Conservation (phyloP, 2,329 filamentous ascomycete species). For the Helotiales sp. region DNA sequence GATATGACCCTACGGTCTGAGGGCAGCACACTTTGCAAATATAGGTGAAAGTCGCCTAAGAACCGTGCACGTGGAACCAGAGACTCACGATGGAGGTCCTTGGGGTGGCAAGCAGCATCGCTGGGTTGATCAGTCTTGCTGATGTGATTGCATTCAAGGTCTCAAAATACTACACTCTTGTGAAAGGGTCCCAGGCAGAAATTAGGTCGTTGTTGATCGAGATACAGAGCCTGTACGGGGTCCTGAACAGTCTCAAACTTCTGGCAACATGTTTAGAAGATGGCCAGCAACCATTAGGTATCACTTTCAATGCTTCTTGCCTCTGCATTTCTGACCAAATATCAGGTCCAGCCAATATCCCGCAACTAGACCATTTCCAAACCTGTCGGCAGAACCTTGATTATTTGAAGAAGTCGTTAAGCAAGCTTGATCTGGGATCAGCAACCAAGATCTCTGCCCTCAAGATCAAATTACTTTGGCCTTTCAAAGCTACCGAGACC, state of each 20-base stretch:
- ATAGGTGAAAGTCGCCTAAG: neutral
- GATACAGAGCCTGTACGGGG: slow-evolving; percentile 21
- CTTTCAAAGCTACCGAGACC: slow-evolving; percentile 19
- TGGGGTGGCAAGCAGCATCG: slow-evolving; percentile 20
- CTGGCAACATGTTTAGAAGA: slow-evolving; percentile 20
- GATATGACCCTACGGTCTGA: no score
- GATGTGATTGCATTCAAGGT: slow-evolving; percentile 21
- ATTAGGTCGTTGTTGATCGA: slow-evolving; percentile 21
- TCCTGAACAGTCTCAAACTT: slow-evolving; percentile 21
- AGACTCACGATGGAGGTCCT: slow-evolving; percentile 26
- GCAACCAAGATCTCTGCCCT: neutral
- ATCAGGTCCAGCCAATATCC: neutral
- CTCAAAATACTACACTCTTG: slow-evolving; percentile 20
- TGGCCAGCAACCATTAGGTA: slow-evolving; percentile 7
- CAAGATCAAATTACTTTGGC: slow-evolving; percentile 18
- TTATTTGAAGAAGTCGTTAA: slow-evolving; percentile 18
- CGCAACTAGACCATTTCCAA: slow-evolving; percentile 22
- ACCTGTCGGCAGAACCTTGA: slow-evolving; percentile 24
- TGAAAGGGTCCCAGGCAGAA: slow-evolving; percentile 12
- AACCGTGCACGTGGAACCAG: neutral
- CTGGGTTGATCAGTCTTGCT: slow-evolving; percentile 21
- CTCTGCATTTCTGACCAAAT: neutral
- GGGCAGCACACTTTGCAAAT: neutral
- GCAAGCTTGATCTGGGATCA: slow-evolving; percentile 18
- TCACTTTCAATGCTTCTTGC: neutral